phyloP scores from a whole-genome alignment of 768 basidiomycete species.

The Macrolepiota dolichaula region DNA sequence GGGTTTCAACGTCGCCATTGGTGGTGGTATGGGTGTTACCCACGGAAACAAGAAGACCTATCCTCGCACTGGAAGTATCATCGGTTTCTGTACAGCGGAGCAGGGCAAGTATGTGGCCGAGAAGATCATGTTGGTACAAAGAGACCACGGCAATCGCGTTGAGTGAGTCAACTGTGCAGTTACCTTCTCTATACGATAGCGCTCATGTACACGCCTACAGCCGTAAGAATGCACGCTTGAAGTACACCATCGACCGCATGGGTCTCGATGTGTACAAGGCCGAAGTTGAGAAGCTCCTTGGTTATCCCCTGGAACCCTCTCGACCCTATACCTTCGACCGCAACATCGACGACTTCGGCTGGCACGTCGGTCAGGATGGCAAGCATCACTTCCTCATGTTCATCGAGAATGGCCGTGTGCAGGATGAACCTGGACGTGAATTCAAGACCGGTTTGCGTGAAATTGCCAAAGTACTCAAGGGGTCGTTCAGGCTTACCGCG shows the following conservation, averaged over 20 bases:
- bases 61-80: constrained; percentile 79
- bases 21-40: constrained; percentile 99
- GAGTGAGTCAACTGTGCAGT: constrained; percentile 57
- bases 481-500: constrained; percentile 87
- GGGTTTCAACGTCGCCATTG: constrained; percentile 92
- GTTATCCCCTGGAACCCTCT: constrained; percentile 69
- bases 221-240: constrained; percentile 85
- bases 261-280: constrained; percentile 82
- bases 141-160: constrained; percentile 92
- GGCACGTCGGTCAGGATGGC: constrained; percentile 85
- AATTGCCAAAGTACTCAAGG: constrained; percentile 94
- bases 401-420: constrained; percentile 97
- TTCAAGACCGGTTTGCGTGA: constrained; percentile 93
- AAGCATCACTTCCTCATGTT: constrained; percentile 90
- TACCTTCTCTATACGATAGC: neutral
- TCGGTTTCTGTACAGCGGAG: constrained; percentile 91
- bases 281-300: constrained; percentile 87
- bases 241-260: constrained; percentile 97
- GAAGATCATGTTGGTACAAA: constrained; percentile 88
- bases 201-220: constrained; percentile 27
- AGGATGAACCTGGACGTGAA: constrained; percentile 84
- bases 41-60: constrained; percentile 99
- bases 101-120: constrained; percentile 87
- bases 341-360: constrained; percentile 94
- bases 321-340: constrained; percentile 79